A percentile compares a stretch with the other conserved stretches of the same genome.
Evolutionary conservation across 2,329 filamentous ascomycete species (phyloP).

Genomic region (Xylaria sp.): DNA sequence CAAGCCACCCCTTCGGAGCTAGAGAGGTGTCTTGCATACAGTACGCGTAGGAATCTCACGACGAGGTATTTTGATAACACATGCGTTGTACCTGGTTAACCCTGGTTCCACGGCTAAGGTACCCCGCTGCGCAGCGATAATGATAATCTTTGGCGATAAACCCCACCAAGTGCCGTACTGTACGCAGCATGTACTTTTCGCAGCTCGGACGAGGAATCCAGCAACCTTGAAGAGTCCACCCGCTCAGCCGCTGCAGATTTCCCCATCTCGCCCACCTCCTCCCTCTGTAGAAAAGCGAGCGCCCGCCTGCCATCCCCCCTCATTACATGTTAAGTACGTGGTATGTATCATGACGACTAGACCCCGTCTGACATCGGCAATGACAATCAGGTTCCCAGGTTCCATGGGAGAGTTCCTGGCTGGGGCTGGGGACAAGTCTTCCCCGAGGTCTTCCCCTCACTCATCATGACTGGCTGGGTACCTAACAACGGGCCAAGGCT

Average conservation of each 20-base stretch:
- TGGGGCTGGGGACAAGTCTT: neutral
- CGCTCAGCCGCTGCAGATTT: too few species aligned
- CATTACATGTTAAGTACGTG: too few species aligned
- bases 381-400: neutral
- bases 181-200: too few species aligned
- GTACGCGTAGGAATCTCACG: neutral
- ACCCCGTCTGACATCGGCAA: neutral
- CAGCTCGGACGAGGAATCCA: too few species aligned
- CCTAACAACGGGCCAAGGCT: neutral
- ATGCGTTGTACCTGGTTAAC: neutral
- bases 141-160: slow-evolving; percentile 18
- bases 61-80: neutral
- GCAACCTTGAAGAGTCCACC: too few species aligned
- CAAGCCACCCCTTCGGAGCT: slow-evolving; percentile 5
- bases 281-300: too few species aligned
- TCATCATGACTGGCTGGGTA: neutral
- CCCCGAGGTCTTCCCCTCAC: neutral
- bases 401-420: neutral
- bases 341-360: neutral
- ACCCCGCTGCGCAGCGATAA: slow-evolving; percentile 16
- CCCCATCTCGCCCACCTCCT: too few species aligned
- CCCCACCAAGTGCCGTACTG: slow-evolving; percentile 11
- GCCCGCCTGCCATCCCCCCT: too few species aligned
- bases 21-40: neutral
- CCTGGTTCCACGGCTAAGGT: slow-evolving; percentile 2